phyloP scores from a whole-genome alignment of 2,329 filamentous ascomycete genomes.

The Curvularia lunata region DNA sequence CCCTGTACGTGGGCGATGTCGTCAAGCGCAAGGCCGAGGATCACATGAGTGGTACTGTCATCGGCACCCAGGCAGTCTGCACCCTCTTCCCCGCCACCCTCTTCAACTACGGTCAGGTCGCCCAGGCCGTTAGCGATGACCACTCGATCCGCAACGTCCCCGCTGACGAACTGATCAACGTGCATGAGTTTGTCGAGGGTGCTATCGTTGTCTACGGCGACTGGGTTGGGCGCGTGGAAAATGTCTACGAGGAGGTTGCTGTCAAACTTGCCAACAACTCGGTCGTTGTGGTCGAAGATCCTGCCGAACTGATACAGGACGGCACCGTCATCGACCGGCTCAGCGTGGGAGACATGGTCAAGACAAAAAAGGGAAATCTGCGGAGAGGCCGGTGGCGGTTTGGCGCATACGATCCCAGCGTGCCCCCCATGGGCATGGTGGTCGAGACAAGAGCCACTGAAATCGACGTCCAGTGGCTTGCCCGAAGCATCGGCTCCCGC shows the following conservation, averaged over 20 bases:
- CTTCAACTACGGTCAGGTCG: conserved; percentile 35
- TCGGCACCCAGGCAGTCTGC: conserved; percentile 56
- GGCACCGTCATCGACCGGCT: conserved; percentile 48
- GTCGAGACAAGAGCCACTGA: conserved; percentile 56
- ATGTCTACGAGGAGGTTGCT: conserved; percentile 57
- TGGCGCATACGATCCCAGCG: conserved; percentile 59
- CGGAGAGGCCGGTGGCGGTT: conserved; percentile 60
- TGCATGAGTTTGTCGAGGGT: conserved; percentile 56
- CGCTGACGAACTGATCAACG: conserved; percentile 54
- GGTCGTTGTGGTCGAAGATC: conserved; percentile 60
- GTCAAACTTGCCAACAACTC: conserved; percentile 60
- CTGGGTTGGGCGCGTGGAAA: conserved; percentile 63
- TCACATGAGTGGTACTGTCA: conserved; percentile 61
- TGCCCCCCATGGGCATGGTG: conserved; percentile 59
- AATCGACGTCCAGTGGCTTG: conserved; percentile 61
- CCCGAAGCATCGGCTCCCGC: conserved; percentile 49
- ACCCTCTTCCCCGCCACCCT: conserved; percentile 49
- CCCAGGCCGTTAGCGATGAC: conserved; percentile 36
- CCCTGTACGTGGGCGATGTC: conserved; percentile 60
- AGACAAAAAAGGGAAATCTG: conserved; percentile 60
- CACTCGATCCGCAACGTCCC: conserved; percentile 51
- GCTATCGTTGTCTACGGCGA: conserved; percentile 61
- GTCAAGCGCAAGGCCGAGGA: conserved; percentile 59
- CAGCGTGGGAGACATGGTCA: conserved; percentile 57
- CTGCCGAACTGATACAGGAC: conserved; percentile 50